Evolutionary conservation across 805 yeast genomes (phyloP).

Genomic region (Suhomyces tanzawaensis): DNA sequence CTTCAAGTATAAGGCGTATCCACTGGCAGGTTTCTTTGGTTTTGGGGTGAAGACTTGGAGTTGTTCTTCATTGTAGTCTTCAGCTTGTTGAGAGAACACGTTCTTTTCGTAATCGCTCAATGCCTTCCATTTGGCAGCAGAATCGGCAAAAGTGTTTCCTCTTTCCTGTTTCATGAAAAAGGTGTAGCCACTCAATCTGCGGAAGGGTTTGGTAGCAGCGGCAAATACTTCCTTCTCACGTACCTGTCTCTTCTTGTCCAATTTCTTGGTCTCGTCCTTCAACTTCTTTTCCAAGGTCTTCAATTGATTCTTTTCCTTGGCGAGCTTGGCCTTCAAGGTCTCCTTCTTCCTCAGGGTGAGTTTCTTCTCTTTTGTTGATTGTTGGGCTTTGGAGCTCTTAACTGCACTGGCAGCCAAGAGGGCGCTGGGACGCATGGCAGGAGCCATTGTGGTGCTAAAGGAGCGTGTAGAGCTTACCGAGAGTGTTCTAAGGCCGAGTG

Average conservation of each 20-base stretch:
- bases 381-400: not conserved
- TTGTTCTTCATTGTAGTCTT: conserved; percentile 25
- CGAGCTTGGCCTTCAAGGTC: conserved; percentile 16
- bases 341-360: conserved; percentile 11
- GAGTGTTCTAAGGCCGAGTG: not conserved
- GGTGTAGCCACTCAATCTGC: conserved; percentile 23
- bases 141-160: conserved; percentile 15
- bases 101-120: conserved; percentile 31
- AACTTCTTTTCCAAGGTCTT: conserved; percentile 16
- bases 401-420: not conserved
- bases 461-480: not conserved
- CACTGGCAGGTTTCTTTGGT: conserved; percentile 32
- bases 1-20: conserved; percentile 31
- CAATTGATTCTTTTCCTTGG: conserved; percentile 15
- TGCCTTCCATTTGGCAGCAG: conserved; percentile 22
- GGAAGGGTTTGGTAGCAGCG: conserved; percentile 24
- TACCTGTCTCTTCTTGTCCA: conserved; percentile 16
- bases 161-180: conserved; percentile 23
- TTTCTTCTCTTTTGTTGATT: not conserved
- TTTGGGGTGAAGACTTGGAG: conserved; percentile 25
- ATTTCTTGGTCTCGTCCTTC: conserved; percentile 16
- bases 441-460: not conserved
- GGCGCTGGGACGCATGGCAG: not conserved
- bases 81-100: conserved; percentile 22
- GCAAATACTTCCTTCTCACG: conserved; percentile 13